A percentile compares a stretch with the other conserved stretches of the same genome.
phyloP scores from a whole-genome alignment of 495 filamentous ascomycete species.

The Penicillium bialowiezense region DNA sequence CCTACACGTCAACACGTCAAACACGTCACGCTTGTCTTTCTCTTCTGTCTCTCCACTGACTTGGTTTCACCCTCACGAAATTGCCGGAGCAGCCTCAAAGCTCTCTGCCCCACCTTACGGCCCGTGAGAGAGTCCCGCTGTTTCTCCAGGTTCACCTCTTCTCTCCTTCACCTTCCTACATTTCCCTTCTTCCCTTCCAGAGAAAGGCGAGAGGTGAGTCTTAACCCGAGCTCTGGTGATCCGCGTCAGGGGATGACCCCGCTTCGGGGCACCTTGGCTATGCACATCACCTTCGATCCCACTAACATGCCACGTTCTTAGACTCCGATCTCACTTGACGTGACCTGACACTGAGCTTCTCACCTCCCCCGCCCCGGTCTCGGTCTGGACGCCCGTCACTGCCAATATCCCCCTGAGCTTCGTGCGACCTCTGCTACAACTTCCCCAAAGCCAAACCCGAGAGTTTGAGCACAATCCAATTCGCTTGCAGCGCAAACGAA shows the following conservation, averaged over 20 bases:
- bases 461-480: not conserved
- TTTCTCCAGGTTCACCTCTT: constrained; percentile 9
- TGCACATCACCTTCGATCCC: constrained; percentile 2
- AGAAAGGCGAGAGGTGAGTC: constrained; percentile 1
- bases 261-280: constrained; percentile 8
- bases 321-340: not conserved
- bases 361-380: not conserved
- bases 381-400: constrained; percentile 2
- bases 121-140: constrained; percentile 3
- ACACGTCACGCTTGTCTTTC: not conserved
- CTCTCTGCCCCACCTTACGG: constrained; percentile 8
- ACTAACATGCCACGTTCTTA: constrained; percentile 8
- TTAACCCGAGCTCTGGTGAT: not conserved
- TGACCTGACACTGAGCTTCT: not conserved
- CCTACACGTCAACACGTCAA: too few species aligned
- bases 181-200: not conserved
- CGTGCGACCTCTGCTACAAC: constrained; percentile 1
- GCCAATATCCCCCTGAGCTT: not conserved
- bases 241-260: constrained; percentile 6
- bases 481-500: constrained; percentile 15
- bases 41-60: not conserved
- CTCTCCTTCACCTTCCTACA: not conserved
- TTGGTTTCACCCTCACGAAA: constrained; percentile 3
- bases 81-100: constrained; percentile 3
- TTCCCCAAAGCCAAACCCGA: not conserved